These are phyloP conservation scores for Pilatotrama ljubarskyi DNA, from an alignment of 768 basidiomycete genomes.

Conservation along the genomic window DNA sequence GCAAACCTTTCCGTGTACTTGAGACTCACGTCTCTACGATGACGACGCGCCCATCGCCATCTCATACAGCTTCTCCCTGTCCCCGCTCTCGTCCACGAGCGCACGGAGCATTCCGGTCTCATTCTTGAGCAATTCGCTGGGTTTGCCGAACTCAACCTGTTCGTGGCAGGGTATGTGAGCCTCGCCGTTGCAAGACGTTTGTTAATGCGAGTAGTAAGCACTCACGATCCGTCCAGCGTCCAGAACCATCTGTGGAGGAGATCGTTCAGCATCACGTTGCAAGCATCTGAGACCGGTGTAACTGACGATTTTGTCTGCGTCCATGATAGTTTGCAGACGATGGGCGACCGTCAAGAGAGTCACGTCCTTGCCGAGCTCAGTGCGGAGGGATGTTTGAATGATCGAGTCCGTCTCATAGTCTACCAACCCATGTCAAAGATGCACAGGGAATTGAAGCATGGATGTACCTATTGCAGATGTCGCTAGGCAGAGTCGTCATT, in stretches of 20 bases:
- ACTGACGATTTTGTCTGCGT: conserved; percentile 54
- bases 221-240: conserved; percentile 42
- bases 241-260: conserved; percentile 39
- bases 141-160: conserved; percentile 43
- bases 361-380: conserved; percentile 39
- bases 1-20: no score
- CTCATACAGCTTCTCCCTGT: conserved; percentile 36
- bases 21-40: background rate
- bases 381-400: conserved; percentile 55
- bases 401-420: conserved; percentile 56
- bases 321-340: conserved; percentile 55
- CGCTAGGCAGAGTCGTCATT: conserved; percentile 10
- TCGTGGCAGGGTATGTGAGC: conserved; percentile 35
- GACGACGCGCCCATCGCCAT: conserved; percentile 23
- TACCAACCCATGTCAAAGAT: conserved; percentile 1
- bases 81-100: conserved; percentile 42
- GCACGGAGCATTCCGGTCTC: conserved; percentile 36
- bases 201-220: background rate
- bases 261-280: background rate
- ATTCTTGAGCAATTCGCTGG: conserved; percentile 40
- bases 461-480: conserved; percentile 31
- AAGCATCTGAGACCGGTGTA: background rate
- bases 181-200: no score
- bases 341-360: conserved; percentile 61
- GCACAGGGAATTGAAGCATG: background rate